Evolutionary conservation across 805 yeast species (phyloP).

Genomic region (Pichia nakasei): DNA sequence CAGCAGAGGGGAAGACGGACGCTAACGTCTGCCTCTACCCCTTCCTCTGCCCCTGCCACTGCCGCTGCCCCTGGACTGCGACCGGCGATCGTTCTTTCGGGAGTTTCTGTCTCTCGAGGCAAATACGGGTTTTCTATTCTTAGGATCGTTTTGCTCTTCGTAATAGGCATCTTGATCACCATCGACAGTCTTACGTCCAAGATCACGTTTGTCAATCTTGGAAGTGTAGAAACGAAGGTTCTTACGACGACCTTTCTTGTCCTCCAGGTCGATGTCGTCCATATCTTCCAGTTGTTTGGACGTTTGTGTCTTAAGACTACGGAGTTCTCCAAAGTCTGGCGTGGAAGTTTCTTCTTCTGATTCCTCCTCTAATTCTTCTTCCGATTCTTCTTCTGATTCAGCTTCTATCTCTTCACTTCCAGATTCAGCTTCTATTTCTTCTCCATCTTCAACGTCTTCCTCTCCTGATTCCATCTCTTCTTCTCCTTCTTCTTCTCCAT

Average conservation of each 20-base stretch:
- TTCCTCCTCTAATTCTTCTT: conserved; percentile 13
- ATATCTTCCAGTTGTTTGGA: conserved; percentile 46
- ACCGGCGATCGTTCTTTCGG: background rate
- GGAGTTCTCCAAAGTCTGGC: conserved; percentile 15
- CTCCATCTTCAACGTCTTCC: conserved; percentile 13
- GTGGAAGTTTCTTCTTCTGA: conserved; percentile 39
- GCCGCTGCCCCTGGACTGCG: background rate
- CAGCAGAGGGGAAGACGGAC: no score
- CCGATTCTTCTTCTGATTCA: background rate
- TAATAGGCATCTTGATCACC: conserved; percentile 8
- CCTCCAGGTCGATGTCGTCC: conserved; percentile 80
- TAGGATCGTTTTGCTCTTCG: background rate
- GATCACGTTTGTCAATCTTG: conserved; percentile 54
- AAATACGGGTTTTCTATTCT: background rate
- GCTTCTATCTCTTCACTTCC: conserved; percentile 11
- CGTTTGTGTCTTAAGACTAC: conserved; percentile 38
- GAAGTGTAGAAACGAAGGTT: conserved; percentile 93
- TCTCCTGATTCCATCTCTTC: conserved; percentile 15
- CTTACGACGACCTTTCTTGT: conserved; percentile 69
- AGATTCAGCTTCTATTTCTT: conserved; percentile 18
- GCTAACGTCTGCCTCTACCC: no score
- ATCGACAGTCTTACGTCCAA: background rate
- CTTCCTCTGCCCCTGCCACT: background rate
- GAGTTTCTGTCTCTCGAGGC: background rate
- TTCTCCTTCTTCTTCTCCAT: conserved; percentile 18